Conservation (phyloP, 768 basidiomycete species). For the Ephemerocybe angulata region DNA sequence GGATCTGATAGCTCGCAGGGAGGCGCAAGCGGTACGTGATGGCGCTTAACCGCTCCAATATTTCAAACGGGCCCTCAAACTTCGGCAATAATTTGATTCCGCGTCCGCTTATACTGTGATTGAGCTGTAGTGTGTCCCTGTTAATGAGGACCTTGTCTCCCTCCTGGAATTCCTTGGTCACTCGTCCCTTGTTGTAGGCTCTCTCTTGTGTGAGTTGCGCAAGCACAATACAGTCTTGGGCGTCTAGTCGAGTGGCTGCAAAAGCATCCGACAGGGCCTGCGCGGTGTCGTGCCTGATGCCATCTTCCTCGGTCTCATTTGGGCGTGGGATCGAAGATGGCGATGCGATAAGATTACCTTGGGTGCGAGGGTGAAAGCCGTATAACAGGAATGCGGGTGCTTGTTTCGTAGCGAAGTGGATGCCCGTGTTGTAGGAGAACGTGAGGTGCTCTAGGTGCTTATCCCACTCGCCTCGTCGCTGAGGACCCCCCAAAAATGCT, state of each 20-base stretch:
- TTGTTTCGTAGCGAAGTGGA: slow-evolving; percentile 24
- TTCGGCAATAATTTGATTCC: too few species aligned
- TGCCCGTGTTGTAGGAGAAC: slow-evolving; percentile 29
- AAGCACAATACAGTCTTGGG: slow-evolving; percentile 14
- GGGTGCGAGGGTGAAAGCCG: slow-evolving; percentile 23
- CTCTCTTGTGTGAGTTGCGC: slow-evolving; percentile 12
- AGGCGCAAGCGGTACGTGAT: too few species aligned
- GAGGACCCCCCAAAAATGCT: slow-evolving; percentile 28
- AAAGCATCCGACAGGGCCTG: slow-evolving; percentile 9
- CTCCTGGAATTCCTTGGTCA: too few species aligned
- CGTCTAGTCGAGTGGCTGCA: slow-evolving; percentile 5
- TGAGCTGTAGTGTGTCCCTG: too few species aligned
- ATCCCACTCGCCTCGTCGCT: slow-evolving; percentile 22
- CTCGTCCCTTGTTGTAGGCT: slow-evolving; percentile 21
- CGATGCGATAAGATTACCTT: slow-evolving; percentile 1
- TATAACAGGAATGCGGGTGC: slow-evolving; percentile 25
- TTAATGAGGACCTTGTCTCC: too few species aligned
- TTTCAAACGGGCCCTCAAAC: too few species aligned
- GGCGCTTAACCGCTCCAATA: too few species aligned
- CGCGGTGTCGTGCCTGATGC: not conserved
- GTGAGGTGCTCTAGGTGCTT: slow-evolving; percentile 17
- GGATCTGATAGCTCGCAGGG: too few species aligned
- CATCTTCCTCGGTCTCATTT: not conserved
- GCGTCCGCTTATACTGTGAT: too few species aligned
- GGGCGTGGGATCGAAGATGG: not conserved